Base-by-base conservation (phyloP, 176 grass and related monocot species). In the Avena eriantha region DNA sequence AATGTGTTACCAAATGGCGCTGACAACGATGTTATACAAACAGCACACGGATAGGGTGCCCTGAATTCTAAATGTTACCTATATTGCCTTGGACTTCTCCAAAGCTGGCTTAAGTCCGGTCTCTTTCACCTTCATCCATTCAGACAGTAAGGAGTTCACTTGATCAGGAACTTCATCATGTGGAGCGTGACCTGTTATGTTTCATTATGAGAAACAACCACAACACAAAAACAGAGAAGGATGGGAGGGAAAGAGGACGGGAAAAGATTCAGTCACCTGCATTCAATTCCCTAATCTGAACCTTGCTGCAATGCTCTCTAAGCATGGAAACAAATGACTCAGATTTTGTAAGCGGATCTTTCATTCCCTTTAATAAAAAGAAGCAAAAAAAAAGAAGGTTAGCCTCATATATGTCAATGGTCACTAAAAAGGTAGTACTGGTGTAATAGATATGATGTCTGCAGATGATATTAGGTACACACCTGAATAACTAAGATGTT, bases 81-180 rank as follows among this genome's bases (percentile, higher is more conserved):
- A 85, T 78, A 86, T 65, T 46, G 83, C 70, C 88, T 88, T 86
- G 73, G 85, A 55, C 49, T 64, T 91, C 69, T 90, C 90, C 60
- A 92, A 43, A 53, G 46, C 58, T 50, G 76, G 84, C 9, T 54
- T 69, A 81, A 87, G 81, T 80, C 91, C 92, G 67, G 50, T 74
- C 79, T 79, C 76, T 26, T 80, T 91, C 41, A 55, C 81, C 45
- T 80, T 91, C 55, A 68, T 86, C 96, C 93, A 98, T 79, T 96
- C 84, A 23, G 66, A 91, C 9, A 96, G 58, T 77, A 93, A 50
- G 61, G 82, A 59, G 64, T 98, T 98, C 47, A 96, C 96, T 90
- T 96, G 80, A 39, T 82, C 88, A 34, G 96, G 92, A 74, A 98
- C 83, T 88, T 98, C 96, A 94, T 98, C 92, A 3, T 98, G 93